Evolutionary conservation across 2,329 filamentous ascomycete species (phyloP).

Genomic region (Colletotrichum gloeosporioides): DNA sequence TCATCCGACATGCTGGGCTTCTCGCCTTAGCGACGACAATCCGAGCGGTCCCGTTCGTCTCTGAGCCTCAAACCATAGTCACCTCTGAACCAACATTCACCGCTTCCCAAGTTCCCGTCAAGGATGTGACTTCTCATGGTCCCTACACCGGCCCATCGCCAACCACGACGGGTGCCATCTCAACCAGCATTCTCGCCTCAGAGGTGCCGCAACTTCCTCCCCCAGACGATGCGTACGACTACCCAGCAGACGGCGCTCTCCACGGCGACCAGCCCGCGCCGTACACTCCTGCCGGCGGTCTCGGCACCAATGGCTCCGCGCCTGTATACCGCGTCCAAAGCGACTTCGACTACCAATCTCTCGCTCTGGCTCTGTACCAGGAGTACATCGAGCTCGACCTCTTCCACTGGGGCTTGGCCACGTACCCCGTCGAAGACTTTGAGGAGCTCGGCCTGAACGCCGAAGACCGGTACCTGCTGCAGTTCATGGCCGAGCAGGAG

Average conservation of each 20-base stretch:
- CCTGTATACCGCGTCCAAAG: conserved; percentile 80
- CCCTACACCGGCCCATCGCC: conserved; percentile 67
- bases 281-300: conserved; percentile 74
- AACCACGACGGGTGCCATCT: conserved; percentile 73
- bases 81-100: conserved; percentile 32
- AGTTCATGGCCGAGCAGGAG: conserved; percentile 81
- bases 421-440: conserved; percentile 74
- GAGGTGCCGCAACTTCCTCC: conserved; percentile 64
- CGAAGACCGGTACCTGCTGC: conserved; percentile 73
- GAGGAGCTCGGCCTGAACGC: conserved; percentile 69
- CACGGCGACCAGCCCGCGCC: conserved; percentile 73
- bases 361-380: conserved; percentile 77
- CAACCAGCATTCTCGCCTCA: conserved; percentile 59
- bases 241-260: conserved; percentile 74
- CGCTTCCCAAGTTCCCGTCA: conserved; percentile 38
- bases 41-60: conserved; percentile 38
- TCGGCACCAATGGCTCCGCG: conserved; percentile 78
- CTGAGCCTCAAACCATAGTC: conserved; percentile 39
- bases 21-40: conserved; percentile 22
- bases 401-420: conserved; percentile 77
- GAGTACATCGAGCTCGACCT: conserved; percentile 87
- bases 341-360: conserved; percentile 84
- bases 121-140: conserved; percentile 71
- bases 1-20: conserved; percentile 14
- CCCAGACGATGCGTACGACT: conserved; percentile 67